A percentile compares a stretch with the other conserved stretches of the same genome.
These are phyloP conservation scores for Phytophthora aleatoria DNA, from an alignment of 352 stramenopile genomes.

Conservation along the genomic window DNA sequence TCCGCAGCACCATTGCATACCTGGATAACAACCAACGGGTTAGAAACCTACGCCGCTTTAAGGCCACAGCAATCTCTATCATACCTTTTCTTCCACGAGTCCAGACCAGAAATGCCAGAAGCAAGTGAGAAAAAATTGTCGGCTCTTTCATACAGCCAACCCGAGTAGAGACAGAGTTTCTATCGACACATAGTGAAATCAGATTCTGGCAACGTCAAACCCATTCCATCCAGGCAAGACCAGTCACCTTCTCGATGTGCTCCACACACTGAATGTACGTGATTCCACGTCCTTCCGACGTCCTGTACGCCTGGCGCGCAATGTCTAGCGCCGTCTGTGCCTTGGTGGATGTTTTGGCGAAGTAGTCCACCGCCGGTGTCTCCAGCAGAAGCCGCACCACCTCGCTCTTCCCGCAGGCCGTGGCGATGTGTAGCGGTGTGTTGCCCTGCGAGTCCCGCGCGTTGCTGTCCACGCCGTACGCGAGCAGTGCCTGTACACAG, in stretches of 20 bases:
- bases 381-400: conserved; percentile 72
- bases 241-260: conserved; percentile 74
- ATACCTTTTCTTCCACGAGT: conserved; percentile 86
- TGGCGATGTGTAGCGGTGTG: conserved; percentile 73
- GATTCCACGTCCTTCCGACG: conserved; percentile 38
- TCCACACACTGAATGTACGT: conserved; percentile 76
- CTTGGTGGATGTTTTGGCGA: conserved; percentile 56
- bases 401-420: conserved; percentile 61
- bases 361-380: conserved; percentile 51
- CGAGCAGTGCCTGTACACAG: conserved; percentile 64
- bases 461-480: conserved; percentile 61
- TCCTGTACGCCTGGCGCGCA: conserved; percentile 59
- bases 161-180: conserved; percentile 84
- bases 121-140: conserved; percentile 84
- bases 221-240: neutral
- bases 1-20: conserved; percentile 79
- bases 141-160: conserved; percentile 80
- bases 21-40: conserved; percentile 32
- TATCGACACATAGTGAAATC: conserved; percentile 26
- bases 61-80: neutral
- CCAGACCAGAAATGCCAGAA: conserved; percentile 69
- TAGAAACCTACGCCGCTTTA: neutral
- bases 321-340: conserved; percentile 74
- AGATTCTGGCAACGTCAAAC: conserved; percentile 1
- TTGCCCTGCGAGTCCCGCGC: conserved; percentile 60